Evolutionary conservation across 73 alveolate genomes (phyloP).

Genomic region (Paramecium bursaria): DNA sequence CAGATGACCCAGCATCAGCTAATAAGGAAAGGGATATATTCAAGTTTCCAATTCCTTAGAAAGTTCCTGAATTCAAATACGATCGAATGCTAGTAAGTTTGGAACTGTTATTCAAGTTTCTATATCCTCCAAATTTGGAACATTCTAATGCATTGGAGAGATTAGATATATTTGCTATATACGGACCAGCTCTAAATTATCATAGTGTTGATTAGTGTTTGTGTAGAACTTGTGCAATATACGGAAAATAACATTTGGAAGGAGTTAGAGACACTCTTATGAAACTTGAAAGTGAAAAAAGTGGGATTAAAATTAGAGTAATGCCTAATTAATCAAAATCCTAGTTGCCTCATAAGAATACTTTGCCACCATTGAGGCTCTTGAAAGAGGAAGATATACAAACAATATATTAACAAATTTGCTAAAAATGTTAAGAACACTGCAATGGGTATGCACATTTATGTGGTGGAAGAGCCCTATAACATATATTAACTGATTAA

Average conservation of each 20-base stretch:
- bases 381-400: slow-evolving; percentile 81
- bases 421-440: slow-evolving; percentile 87
- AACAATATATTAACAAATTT: slow-evolving; percentile 70
- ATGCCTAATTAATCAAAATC: slow-evolving; percentile 57
- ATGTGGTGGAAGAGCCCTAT: slow-evolving; percentile 91
- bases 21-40: slow-evolving; percentile 95
- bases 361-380: slow-evolving; percentile 78
- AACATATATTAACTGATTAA: slow-evolving; percentile 90
- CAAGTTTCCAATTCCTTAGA: slow-evolving; percentile 93
- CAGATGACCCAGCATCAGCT: slow-evolving; percentile 91
- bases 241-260: slow-evolving; percentile 80
- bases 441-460: slow-evolving; percentile 89
- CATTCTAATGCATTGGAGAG: slow-evolving; percentile 95
- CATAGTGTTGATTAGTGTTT: slow-evolving; percentile 90
- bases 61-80: slow-evolving; percentile 90
- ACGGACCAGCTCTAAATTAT: slow-evolving; percentile 94
- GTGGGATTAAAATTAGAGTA: slow-evolving; percentile 66
- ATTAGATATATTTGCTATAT: slow-evolving; percentile 91
- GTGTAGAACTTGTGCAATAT: slow-evolving; percentile 82
- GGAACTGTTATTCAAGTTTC: slow-evolving; percentile 88
- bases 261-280: slow-evolving; percentile 70
- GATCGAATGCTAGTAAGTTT: slow-evolving; percentile 85
- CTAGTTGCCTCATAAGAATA: slow-evolving; percentile 67
- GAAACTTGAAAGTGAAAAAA: slow-evolving; percentile 72
- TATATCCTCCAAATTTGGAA: slow-evolving; percentile 95